Evolutionary conservation across 495 filamentous ascomycete genomes (phyloP), one percentile per base, ranked within the genome.

Genomic region (Penicillium salamii): DNA sequence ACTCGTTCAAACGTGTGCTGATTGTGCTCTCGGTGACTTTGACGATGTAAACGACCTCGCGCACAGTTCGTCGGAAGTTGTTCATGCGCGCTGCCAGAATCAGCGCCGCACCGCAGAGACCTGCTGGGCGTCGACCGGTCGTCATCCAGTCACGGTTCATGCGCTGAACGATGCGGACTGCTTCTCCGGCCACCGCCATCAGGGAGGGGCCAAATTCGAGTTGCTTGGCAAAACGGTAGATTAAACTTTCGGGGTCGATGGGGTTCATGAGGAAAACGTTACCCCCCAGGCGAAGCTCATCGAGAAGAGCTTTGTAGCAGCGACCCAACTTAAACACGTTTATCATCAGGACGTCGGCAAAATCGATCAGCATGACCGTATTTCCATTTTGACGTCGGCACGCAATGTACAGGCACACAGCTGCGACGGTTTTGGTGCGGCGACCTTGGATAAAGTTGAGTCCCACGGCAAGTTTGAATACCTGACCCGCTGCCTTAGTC

Each of bases 141-240:
- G 88, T 85, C 81, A 98, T 97, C 89, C 92, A 97, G 67, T 98
- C 93, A 20, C 87, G 79, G 42, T 88, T 87, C 93, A 98, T 97
- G 35, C 93, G 85, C 61, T 89, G 82, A 24, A 95, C 83, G 42
- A 98, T 86, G 24, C 84, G 82, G 29, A 87, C 80, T 15, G 93
- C 93, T 51, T 95, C 89, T 45, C 86, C 80, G 24, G 91, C 91
- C 12, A 98, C 90, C 43, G 83, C 83, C 65, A 85, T 81, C 11
- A 84, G 89, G 36, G 83, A 69, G 3, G 79, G 65, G 12, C 87
- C 89, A 59, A 98, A 97, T 59, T 98, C 92, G 3, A 98, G 80
- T 59, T 90, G 88, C 42, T 81, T 79, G 33, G 90, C 89, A 59
- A 95, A 98, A 53, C 91, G 86, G 55, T 85, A 84, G 55, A 98